Percentiles rank a stretch among this genome's conserved stretches.
Evolutionary conservation across 441 rosid genomes (phyloP).

Genomic region (Adansonia grandidieri): DNA sequence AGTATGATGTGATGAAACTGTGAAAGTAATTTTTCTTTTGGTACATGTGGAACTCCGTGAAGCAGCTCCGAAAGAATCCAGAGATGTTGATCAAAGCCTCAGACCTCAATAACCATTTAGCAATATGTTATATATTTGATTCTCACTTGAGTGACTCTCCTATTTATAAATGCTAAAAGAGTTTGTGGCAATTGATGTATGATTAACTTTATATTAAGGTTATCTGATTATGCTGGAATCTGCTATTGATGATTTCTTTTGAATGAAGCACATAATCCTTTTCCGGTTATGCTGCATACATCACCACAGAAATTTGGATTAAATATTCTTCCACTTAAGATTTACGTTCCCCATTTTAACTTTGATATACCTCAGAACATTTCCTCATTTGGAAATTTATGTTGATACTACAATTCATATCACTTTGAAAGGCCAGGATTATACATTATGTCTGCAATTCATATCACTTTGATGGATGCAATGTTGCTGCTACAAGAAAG

Average conservation of each 20-base stretch:
- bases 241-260: slow-evolving; percentile 6
- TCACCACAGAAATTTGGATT: background rate
- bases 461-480: background rate
- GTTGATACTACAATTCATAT: background rate
- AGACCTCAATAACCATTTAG: background rate
- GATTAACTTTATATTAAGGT: slow-evolving; percentile 10
- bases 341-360: background rate
- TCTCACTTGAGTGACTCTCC: background rate
- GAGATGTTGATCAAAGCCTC: background rate
- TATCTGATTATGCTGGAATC: background rate
- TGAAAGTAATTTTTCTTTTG: background rate
- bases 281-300: slow-evolving; percentile 6
- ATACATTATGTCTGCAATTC: background rate
- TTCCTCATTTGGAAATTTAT: background rate
- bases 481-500: background rate
- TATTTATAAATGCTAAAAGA: background rate
- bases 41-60: background rate
- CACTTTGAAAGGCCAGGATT: slow-evolving; percentile 8
- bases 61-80: background rate
- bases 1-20: background rate
- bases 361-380: background rate
- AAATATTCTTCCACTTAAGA: background rate
- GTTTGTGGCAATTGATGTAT: slow-evolving; percentile 23
- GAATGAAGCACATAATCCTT: slow-evolving; percentile 15
- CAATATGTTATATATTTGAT: background rate